Conservation (phyloP, 345 rosid genomes). For the Noccaea caerulescens region DNA sequence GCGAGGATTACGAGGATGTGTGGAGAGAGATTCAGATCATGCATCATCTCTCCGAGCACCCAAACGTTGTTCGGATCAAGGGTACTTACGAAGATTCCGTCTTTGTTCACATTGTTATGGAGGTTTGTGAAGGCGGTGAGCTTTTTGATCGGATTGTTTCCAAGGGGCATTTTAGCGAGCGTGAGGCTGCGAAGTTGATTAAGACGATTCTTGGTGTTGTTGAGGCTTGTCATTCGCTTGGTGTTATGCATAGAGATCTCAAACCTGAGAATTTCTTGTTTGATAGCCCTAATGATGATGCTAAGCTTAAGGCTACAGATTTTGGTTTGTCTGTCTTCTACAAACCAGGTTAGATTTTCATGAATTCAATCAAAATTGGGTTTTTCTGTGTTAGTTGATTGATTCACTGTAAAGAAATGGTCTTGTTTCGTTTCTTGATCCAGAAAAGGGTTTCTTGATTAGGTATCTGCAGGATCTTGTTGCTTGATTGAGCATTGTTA, state of each 20-base stretch:
- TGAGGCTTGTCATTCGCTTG: slow-evolving; percentile 93
- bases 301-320: slow-evolving; percentile 85
- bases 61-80: slow-evolving; percentile 76
- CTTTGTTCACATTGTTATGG: slow-evolving; percentile 97
- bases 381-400: slow-evolving; percentile 3
- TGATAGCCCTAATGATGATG: slow-evolving; percentile 69
- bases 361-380: not conserved
- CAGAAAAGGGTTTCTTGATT: slow-evolving; percentile 11
- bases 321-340: slow-evolving; percentile 92
- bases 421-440: slow-evolving; percentile 15
- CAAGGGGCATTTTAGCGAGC: slow-evolving; percentile 91
- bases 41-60: slow-evolving; percentile 93
- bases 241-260: slow-evolving; percentile 97
- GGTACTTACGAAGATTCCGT: slow-evolving; percentile 90
- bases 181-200: slow-evolving; percentile 81
- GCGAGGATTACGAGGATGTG: slow-evolving; percentile 92
- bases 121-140: slow-evolving; percentile 95
- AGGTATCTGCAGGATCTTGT: not conserved
- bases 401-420: slow-evolving; percentile 4
- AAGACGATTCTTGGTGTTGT: slow-evolving; percentile 90
- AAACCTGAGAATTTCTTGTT: slow-evolving; percentile 99
- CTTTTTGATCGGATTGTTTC: slow-evolving; percentile 91
- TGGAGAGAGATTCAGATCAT: slow-evolving; percentile 99
- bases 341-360: slow-evolving; percentile 71
- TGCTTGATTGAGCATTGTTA: slow-evolving; percentile 25